These are phyloP conservation scores for Pugionium cornutum DNA, from an alignment of 345 rosid genomes.

Conservation along the genomic window DNA sequence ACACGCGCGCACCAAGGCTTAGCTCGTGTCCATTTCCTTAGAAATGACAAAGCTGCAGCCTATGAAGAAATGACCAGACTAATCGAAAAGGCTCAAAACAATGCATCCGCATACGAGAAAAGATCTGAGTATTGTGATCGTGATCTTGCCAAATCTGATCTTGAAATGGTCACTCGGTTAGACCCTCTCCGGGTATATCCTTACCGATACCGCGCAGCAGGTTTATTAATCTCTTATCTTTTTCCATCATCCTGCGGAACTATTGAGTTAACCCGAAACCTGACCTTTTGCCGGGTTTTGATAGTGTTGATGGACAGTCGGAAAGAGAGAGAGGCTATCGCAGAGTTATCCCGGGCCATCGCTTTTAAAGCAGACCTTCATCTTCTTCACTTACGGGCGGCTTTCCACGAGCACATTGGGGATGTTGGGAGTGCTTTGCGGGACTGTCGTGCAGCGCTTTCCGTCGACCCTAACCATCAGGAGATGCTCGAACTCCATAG, in stretches of 20 bases:
- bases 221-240: conserved; percentile 38
- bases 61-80: conserved; percentile 90
- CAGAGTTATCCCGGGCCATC: conserved; percentile 82
- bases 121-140: conserved; percentile 97
- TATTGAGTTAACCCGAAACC: neutral
- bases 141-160: conserved; percentile 80
- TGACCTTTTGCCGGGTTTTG: neutral
- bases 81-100: conserved; percentile 79
- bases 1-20: conserved; percentile 98
- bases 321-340: conserved; percentile 86
- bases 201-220: conserved; percentile 96
- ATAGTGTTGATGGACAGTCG: conserved; percentile 91
- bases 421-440: conserved; percentile 67
- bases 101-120: conserved; percentile 96
- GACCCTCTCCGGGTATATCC: conserved; percentile 99
- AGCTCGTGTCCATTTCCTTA: conserved; percentile 86
- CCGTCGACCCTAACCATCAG: conserved; percentile 88
- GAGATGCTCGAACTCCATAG: conserved; percentile 91
- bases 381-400: conserved; percentile 90
- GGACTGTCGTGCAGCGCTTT: conserved; percentile 96
- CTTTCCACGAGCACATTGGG: conserved; percentile 83
- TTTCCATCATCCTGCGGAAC: neutral
- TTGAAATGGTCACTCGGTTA: conserved; percentile 83
- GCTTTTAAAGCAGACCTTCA: conserved; percentile 92
- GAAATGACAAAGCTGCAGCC: conserved; percentile 74